phyloP scores from a whole-genome alignment of 257 asterid species.

The Rubia yunnanensis region DNA sequence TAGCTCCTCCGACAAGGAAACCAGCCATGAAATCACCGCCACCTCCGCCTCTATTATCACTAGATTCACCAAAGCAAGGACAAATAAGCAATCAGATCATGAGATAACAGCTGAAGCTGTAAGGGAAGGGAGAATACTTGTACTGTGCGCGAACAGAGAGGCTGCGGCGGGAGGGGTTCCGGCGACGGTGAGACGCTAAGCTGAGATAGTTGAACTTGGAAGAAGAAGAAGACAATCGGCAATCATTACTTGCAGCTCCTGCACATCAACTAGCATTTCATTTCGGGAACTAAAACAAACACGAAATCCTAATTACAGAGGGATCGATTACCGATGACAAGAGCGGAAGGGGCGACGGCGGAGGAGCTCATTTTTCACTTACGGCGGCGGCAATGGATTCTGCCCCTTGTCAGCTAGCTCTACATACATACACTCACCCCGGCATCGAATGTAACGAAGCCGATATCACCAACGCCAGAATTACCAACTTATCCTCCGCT shows the following conservation, averaged over 20 bases:
- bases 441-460: not conserved
- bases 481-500: not conserved
- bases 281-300: not conserved
- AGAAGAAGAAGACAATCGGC: conserved; percentile 23
- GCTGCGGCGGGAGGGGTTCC: conserved; percentile 26
- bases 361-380: not conserved
- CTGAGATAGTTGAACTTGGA: conserved; percentile 13
- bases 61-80: conserved; percentile 16
- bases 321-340: conserved; percentile 5
- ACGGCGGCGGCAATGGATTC: not conserved
- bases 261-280: not conserved
- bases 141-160: conserved; percentile 45
- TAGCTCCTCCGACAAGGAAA: conserved; percentile 80
- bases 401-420: too few relatives aligned
- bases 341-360: not conserved
- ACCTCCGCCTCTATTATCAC: conserved; percentile 51
- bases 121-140: conserved; percentile 33
- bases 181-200: conserved; percentile 19
- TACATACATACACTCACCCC: not conserved
- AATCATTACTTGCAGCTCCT: conserved; percentile 40
- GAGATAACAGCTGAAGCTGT: too few relatives aligned
- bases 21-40: conserved; percentile 83
- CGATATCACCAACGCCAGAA: not conserved
- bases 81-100: not conserved
- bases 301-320: not conserved